Base-by-base conservation (phyloP, 2,329 filamentous ascomycete genomes). In the Aspergillus sergii region DNA sequence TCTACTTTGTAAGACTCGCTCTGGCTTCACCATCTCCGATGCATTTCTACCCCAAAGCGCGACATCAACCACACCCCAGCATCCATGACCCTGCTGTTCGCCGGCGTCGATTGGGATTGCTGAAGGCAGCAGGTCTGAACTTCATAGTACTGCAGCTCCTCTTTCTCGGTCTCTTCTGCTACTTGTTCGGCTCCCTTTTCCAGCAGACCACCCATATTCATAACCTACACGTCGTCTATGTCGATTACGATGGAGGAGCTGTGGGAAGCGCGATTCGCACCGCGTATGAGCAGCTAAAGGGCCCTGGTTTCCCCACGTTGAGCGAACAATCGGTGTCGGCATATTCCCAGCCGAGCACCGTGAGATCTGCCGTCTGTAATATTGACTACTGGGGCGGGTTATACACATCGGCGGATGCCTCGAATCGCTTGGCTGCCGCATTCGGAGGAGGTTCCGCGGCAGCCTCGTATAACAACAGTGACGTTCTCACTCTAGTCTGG, bases 401-500 rank as follows among this genome's bases (percentile, higher is more conserved):
- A 0, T 78, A 76, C 45, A 68, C 62, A 10, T 60, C 64, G 3
- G 36, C 69, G n/a, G 76, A 76, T 53, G 80, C 81, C 1, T 81
- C 80, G 0, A 64, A 66, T 3, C 71, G 73, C 5, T 71, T 84
- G 2, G 60, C 69, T 19, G 70, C 73, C 14, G 80, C 79, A 0
- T 64, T 83, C 6, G 62, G 70, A 5, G 76, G 76, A 23, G 75
- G 73, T 4, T 73, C 75, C 1, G 60, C 71, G 7, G 46, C 46
- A 19, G 21, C 12, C 21, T 64, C 62, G 0, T 83, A 83, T 68
- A 72, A 82, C 57, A 58, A 68, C 5, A 65, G 62, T 34, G 61
- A 79, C 57, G 73, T 78, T 4, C 63, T 83, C 2, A 76, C 74
- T 9, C 78, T 79, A 46, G 71, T 82, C 60, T 83, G 80, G 79